Evolutionary conservation across 257 asterid genomes (phyloP), one percentile per base, ranked within the genome.

Genomic region (Penstemon barbatus): DNA sequence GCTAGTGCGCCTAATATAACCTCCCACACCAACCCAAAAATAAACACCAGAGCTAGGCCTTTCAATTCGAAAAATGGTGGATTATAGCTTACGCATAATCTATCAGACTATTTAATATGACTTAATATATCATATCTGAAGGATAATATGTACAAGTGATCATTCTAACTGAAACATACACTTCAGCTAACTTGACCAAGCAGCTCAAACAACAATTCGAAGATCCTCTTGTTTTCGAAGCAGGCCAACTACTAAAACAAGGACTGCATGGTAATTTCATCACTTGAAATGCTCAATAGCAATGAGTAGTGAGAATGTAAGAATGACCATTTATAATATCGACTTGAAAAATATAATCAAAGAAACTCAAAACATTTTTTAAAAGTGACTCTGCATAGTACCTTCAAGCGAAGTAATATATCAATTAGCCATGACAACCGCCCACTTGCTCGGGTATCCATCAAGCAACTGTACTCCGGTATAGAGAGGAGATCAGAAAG

Each of bases 401-500:
- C 98, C 96, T 90, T 90, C 74, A 93, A 71, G 55, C 96, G 97
- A 33, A 75, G 88, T 65, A 93, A 72, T 62, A 86, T 81, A 74
- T 85, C 87, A 77, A 93, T 76, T 71, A 93, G 89, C 78, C 82
- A 61, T 45, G 99, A 93, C 48, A 90, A 74, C 33, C 94, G 84
- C 43, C 83, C 93, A 71, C 83, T 86, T 44, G 97, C 97, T 67
- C 80, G 80, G 68, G 90, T 88, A 80, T 88, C 93, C 87, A 85
- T 77, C 58, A 93, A 75, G 77, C 59, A 56, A 63, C 76, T 88
- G 80, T 72, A 86, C 78, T 93, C 92, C 78, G 79, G 83, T 71
- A 39, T 44, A 65, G 85, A 85, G 74, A 93, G 96, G 74, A 93
- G 96, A 93, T 86, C 94, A 70, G 83, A 76, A 77, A 90, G 94